Percentiles rank a stretch among this genome's conserved stretches.
Evolutionary conservation across 345 rosid genomes (phyloP).

Genomic region (Populus nigra): DNA sequence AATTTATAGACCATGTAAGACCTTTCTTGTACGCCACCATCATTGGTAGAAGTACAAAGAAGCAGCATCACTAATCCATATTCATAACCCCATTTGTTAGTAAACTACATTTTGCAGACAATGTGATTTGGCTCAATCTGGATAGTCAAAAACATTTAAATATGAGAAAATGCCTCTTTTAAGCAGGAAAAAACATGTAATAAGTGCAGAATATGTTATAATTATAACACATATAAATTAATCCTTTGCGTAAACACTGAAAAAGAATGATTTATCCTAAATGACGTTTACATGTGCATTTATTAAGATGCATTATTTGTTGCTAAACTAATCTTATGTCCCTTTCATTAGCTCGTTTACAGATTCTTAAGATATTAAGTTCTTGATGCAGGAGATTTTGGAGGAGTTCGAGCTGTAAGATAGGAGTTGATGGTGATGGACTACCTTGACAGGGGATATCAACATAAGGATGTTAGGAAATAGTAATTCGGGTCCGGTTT

Average conservation of each 20-base stretch:
- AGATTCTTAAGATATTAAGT: not conserved
- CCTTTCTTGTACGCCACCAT: not conserved
- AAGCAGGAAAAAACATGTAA: not conserved
- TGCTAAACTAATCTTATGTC: not conserved
- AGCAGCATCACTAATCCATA: constrained; percentile 11
- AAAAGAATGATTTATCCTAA: not conserved
- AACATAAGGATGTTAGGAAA: no score
- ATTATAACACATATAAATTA: not conserved
- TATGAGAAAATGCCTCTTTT: not conserved
- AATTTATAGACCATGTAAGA: not conserved
- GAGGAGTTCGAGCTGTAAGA: no score
- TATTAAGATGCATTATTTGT: not conserved
- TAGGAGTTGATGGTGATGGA: no score
- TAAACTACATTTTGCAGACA: not conserved
- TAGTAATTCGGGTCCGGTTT: no score
- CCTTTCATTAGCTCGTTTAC: not conserved
- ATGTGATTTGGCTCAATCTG: not conserved
- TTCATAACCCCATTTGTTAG: not conserved
- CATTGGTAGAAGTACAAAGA: not conserved
- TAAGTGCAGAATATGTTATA: not conserved
- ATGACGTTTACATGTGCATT: not conserved
- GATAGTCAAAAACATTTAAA: constrained; percentile 4
- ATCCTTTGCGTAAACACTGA: not conserved
- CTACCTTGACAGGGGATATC: no score
- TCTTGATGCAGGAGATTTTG: no score